Conservation (phyloP, 2,329 filamentous ascomycete genomes). For the Aureobasidium sp. region DNA sequence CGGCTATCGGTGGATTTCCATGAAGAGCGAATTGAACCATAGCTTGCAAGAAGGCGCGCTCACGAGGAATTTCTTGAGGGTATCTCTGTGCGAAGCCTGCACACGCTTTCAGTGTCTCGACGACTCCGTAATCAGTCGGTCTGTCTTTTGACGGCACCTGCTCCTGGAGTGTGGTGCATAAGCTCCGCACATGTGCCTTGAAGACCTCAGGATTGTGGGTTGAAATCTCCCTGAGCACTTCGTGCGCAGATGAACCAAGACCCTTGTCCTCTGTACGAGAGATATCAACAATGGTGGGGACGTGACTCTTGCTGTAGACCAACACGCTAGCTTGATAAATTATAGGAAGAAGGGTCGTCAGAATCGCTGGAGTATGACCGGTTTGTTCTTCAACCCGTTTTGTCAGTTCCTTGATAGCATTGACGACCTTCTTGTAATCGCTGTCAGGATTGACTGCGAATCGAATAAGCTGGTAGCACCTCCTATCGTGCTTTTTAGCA, state of each 20-base stretch:
- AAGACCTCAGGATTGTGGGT: slow-evolving; percentile 82
- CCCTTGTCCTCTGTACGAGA: slow-evolving; percentile 69
- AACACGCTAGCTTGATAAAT: slow-evolving; percentile 78
- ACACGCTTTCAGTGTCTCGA: slow-evolving; percentile 89
- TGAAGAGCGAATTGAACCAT: slow-evolving; percentile 77
- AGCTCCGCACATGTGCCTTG: slow-evolving; percentile 83
- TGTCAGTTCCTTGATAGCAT: slow-evolving; percentile 81
- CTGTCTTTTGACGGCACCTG: slow-evolving; percentile 66
- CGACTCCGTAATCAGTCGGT: slow-evolving; percentile 64
- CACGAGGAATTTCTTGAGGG: slow-evolving; percentile 71
- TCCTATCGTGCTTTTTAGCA: slow-evolving; percentile 81
- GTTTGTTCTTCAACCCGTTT: slow-evolving; percentile 69
- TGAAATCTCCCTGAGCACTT: slow-evolving; percentile 87
- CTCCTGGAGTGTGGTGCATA: slow-evolving; percentile 78
- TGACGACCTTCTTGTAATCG: slow-evolving; percentile 85
- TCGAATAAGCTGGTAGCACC: slow-evolving; percentile 80
- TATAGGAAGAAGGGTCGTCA: slow-evolving; percentile 75
- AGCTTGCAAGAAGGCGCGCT: slow-evolving; percentile 73
- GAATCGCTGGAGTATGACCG: slow-evolving; percentile 50
- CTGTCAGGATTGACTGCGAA: slow-evolving; percentile 79
- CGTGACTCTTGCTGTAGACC: slow-evolving; percentile 89
- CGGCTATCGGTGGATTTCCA: slow-evolving; percentile 71
- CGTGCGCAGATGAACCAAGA: slow-evolving; percentile 72
- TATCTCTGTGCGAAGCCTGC: slow-evolving; percentile 85
- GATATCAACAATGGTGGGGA: slow-evolving; percentile 81